These are phyloP conservation scores for Aplosporella prunicola DNA, from an alignment of 2,329 filamentous ascomycete genomes.

Conservation along the genomic window DNA sequence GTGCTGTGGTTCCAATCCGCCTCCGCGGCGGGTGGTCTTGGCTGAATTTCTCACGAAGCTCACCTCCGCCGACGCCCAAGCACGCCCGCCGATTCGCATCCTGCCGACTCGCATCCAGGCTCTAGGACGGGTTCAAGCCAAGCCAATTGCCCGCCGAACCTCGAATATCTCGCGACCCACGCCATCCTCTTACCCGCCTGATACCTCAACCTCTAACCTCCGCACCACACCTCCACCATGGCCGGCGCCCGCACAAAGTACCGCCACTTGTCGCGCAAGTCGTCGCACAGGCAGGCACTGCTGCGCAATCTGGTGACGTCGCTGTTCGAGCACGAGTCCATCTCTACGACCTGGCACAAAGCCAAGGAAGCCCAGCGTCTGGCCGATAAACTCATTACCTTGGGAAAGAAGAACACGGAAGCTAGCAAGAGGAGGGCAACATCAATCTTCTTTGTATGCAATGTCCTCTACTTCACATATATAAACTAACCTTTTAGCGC, in stretches of 20 bases:
- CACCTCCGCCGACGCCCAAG: too few species aligned
- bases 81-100: too few species aligned
- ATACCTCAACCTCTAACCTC: background rate
- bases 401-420: conserved; percentile 88
- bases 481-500: background rate
- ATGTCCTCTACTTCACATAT: too few species aligned
- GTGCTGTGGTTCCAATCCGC: too few species aligned
- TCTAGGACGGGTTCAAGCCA: too few species aligned
- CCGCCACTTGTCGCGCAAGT: conserved; percentile 76
- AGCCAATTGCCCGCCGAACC: too few species aligned
- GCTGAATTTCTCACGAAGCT: too few species aligned
- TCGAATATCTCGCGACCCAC: background rate
- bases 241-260: conserved; percentile 81
- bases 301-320: conserved; percentile 94
- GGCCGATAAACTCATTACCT: conserved; percentile 87
- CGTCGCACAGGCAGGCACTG: conserved; percentile 80
- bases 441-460: conserved; percentile 78
- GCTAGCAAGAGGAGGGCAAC: conserved; percentile 66
- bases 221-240: conserved; percentile 45
- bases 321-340: conserved; percentile 84
- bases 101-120: too few species aligned
- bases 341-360: conserved; percentile 91
- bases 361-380: conserved; percentile 93
- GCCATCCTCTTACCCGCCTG: background rate
- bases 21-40: too few species aligned